These are phyloP conservation scores for Adansonia rubrostipa DNA, from an alignment of 441 rosid genomes.

Conservation along the genomic window DNA sequence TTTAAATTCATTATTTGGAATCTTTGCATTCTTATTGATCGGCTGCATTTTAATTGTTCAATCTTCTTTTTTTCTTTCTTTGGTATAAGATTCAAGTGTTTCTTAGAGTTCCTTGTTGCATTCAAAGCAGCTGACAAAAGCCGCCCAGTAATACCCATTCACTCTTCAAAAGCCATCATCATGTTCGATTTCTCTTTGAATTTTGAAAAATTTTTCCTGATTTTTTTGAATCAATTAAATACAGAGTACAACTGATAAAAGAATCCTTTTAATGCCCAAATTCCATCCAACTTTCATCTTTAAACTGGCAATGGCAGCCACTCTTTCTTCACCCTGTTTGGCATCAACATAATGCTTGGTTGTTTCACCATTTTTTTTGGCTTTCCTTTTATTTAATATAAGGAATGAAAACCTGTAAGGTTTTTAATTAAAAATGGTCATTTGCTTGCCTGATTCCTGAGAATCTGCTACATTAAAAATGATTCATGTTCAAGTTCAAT, in stretches of 20 bases:
- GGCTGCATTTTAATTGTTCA: too few relatives aligned
- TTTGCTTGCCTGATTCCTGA: not conserved
- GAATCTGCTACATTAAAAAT: not conserved
- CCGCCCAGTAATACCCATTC: too few relatives aligned
- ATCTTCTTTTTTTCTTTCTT: too few relatives aligned
- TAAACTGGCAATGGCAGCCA: not conserved
- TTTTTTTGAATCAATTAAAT: not conserved
- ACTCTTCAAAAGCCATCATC: not conserved
- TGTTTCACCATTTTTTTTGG: not conserved
- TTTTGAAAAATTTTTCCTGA: not conserved
- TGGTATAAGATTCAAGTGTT: too few relatives aligned
- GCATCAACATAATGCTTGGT: not conserved
- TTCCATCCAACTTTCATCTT: not conserved
- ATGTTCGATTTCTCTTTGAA: not conserved
- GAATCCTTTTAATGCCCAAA: not conserved
- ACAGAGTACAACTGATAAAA: not conserved
- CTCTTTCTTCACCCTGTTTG: not conserved
- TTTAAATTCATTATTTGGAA: too few relatives aligned
- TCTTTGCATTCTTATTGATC: too few relatives aligned
- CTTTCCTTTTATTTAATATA: too few relatives aligned
- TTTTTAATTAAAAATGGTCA: not conserved
- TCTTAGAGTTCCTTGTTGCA: too few relatives aligned
- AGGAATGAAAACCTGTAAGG: too few relatives aligned
- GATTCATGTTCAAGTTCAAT: not conserved
- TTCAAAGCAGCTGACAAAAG: too few relatives aligned